Conservation (phyloP, 129 eudicot genomes). For the Arctium minus region DNA sequence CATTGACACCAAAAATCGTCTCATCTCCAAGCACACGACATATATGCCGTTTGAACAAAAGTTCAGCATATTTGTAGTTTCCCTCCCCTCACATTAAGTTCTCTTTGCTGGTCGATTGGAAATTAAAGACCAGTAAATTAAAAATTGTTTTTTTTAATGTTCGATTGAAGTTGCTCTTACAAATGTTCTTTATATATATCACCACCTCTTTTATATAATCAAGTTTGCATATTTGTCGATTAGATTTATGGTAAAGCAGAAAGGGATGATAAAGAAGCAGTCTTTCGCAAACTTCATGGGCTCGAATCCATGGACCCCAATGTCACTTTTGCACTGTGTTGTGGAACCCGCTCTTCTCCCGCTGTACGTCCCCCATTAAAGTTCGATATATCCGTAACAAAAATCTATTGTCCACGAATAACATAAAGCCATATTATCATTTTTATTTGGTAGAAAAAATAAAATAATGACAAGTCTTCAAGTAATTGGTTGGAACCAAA, state of each 20-base stretch:
- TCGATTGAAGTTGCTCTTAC: too few species aligned
- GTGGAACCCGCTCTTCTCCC: slow-evolving; percentile 92
- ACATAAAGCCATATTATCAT: neutral
- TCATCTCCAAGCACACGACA: too few species aligned
- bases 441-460: neutral
- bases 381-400: neutral
- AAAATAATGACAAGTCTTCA: neutral
- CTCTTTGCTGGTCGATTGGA: too few species aligned
- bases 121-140: too few species aligned
- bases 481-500: neutral
- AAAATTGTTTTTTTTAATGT: too few species aligned
- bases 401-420: neutral
- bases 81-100: too few species aligned
- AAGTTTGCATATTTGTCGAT: neutral
- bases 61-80: too few species aligned
- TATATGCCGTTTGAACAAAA: too few species aligned
- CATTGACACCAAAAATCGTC: too few species aligned
- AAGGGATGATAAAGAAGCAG: slow-evolving; percentile 49
- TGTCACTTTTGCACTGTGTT: slow-evolving; percentile 75
- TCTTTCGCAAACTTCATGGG: slow-evolving; percentile 55
- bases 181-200: neutral
- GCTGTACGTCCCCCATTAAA: slow-evolving; percentile 47
- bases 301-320: slow-evolving; percentile 66
- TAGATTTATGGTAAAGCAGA: slow-evolving; percentile 43
- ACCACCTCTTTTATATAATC: neutral